Conservation (phyloP, 257 asterid species). For the Solanum neorickii region DNA sequence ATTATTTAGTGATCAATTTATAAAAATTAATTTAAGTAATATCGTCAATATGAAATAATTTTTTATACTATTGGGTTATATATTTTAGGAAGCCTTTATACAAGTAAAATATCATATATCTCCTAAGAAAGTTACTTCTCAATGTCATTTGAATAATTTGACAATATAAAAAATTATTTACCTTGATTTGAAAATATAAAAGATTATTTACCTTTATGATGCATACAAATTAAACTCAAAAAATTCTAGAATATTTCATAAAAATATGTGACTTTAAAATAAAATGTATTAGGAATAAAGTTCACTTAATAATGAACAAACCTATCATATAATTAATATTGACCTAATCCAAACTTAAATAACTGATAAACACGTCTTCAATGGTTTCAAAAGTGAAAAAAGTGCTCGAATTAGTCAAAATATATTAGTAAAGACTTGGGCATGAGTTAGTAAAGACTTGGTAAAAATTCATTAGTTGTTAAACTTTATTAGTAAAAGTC, state of each 20-base stretch:
- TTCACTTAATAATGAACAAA: not conserved
- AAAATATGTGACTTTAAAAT: not conserved
- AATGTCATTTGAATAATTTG: not conserved
- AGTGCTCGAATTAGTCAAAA: not conserved
- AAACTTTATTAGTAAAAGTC: not conserved
- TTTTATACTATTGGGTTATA: not conserved
- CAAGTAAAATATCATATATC: not conserved
- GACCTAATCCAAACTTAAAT: not conserved
- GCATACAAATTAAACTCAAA: not conserved
- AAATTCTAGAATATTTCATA: not conserved
- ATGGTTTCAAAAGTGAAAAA: not conserved
- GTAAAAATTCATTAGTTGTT: not conserved
- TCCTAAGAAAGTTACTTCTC: not conserved
- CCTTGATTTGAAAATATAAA: not conserved
- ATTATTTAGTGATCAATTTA: not conserved
- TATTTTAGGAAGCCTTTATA: not conserved
- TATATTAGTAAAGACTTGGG: no score
- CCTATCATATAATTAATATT: not conserved
- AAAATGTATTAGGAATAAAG: not conserved
- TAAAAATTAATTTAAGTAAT: not conserved
- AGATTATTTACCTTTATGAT: not conserved
- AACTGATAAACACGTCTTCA: not conserved
- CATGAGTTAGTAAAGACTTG: not conserved
- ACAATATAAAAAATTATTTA: not conserved
- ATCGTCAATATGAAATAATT: not conserved